Evolutionary conservation across 2,329 filamentous ascomycete genomes (phyloP).

Genomic region (Paraconiothyrium sp.): DNA sequence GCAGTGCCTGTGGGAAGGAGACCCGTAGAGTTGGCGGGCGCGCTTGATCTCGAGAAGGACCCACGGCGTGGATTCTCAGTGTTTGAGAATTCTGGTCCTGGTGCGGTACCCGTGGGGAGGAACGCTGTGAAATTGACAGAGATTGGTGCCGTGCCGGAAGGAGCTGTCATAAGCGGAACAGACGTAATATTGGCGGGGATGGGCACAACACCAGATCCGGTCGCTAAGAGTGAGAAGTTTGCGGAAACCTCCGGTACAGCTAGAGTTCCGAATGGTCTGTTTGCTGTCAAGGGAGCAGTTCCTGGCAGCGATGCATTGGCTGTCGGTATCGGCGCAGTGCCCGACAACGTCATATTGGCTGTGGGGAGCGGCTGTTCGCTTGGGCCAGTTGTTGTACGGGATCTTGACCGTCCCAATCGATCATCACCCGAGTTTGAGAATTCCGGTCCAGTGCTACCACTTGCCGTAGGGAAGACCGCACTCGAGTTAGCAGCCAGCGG

Average conservation of each 20-base stretch:
- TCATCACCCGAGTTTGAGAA: slow-evolving; percentile 14
- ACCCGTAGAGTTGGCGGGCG: slow-evolving; percentile 8
- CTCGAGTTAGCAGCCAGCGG: slow-evolving; percentile 1
- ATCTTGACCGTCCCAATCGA: slow-evolving; percentile 8
- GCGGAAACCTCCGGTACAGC: neutral
- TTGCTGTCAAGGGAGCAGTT: neutral
- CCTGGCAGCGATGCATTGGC: slow-evolving; percentile 6
- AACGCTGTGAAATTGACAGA: slow-evolving; percentile 11
- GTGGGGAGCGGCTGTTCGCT: neutral
- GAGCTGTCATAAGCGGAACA: slow-evolving; percentile 5
- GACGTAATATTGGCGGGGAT: slow-evolving; percentile 12
- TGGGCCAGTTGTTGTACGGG: neutral
- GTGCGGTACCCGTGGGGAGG: slow-evolving; percentile 9
- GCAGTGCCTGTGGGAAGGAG: slow-evolving; percentile 15
- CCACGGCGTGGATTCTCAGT: neutral
- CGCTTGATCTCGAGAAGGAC: neutral
- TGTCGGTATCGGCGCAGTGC: neutral
- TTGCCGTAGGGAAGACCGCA: neutral
- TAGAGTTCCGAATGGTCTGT: neutral
- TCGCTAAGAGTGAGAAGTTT: slow-evolving; percentile 4
- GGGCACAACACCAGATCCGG: slow-evolving; percentile 1
- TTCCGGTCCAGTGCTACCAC: neutral
- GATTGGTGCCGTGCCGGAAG: slow-evolving; percentile 13
- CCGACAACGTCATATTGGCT: slow-evolving; percentile 13
- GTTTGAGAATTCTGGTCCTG: neutral